Base-by-base conservation (phyloP, 768 basidiomycete species). In the Trametes meyenii region DNA sequence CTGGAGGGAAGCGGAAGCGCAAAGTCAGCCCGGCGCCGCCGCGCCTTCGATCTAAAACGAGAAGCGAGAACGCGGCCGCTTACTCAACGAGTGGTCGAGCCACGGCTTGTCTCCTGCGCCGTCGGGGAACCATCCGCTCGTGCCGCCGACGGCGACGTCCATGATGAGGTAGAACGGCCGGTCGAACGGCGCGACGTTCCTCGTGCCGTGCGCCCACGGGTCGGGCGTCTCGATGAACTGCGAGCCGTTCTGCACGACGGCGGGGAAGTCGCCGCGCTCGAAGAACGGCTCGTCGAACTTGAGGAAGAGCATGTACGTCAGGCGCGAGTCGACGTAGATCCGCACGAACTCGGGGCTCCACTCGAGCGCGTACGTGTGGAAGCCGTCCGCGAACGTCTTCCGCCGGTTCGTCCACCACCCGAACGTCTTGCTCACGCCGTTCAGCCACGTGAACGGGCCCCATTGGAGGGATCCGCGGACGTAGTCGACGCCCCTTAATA, bases 51-150 rank as follows among this genome's bases (percentile, higher is more conserved):
- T 24, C 36, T 40, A 16, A 5, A 35, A 16, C 26, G 23, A 39
- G 5, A 40, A 40, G 36, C n/a, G n/a, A n/a, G 53, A 21, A 53
- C 23, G n/a, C 16, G 38, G 23, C n/a, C 23, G 60, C 67, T 55
- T 58, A 78, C 76, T 72, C 36, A 65, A 55, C 0, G 89, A 88
- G 38, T 82, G 82, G 72, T 93, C 89, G 53, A 92, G 70, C 92
- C 92, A 94, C 6, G 91, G 91, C 75, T 94, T 94, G 69, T 84
- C 74, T 13, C 83, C 86, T 26, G 76, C 77, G 50, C 84, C 84
- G 72, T 97, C 94, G 5, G 91, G 90, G 84, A 96, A 96, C 92
- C 92, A 96, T 4, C 94, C 94, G 69, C 87, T 92, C 19, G 92
- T 96, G 2, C 92, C 91, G 17, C 94, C 94, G 44, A 93, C 88